Base-by-base conservation (phyloP, 306 rosid species). In the Fragaria iinumae region DNA sequence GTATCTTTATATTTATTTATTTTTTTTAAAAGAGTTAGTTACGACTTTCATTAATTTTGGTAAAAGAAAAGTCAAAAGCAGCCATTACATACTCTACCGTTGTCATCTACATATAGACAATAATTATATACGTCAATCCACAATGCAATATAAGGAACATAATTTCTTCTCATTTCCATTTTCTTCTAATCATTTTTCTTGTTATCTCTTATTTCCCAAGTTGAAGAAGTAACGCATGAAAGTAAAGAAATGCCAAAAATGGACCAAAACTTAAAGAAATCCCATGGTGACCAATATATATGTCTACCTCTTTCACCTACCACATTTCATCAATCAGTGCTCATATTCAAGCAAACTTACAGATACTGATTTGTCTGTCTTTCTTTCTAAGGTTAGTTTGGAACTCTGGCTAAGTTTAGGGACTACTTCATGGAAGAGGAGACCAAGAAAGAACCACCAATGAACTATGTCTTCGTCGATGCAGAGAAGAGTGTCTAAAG, bases 351-450 rank as follows among this genome's bases (percentile, higher is more conserved):
- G n/a, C 49, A 36, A 52, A 5, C 18, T 10, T 7, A 29, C 44
- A 29, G 17, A 71, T 71, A 49, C 21, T 52, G 18, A 2, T 74
- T 32, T 13, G 10, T 62, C 56, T 63, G 17, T 18, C 4, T 63
- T 50, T 49, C 18, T 62, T 44, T 43, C n/a, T 43, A 6, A 17
- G 29, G 72, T 27, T 29, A 13, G 11, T 43, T 67, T 21, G n/a
- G 1, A 63, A 53, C 68, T 11, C 83, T 83, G 85, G 84, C 82
- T 21, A 83, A 84, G 82, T 76, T 83, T 2, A 79, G 78, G 50
- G 85, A 72, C 10, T 67, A 76, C 80, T 79, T 53, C 50, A 93
- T 90, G 98, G 93, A 53, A 17, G 95, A 80, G 38, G 86, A 89
- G 44, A 11, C 70, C 1, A 67, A 72, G 57, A 66, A 64, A 32